Evolutionary conservation across 2,329 filamentous ascomycete species (phyloP).

Genomic region (Aspergillus caelatus): DNA sequence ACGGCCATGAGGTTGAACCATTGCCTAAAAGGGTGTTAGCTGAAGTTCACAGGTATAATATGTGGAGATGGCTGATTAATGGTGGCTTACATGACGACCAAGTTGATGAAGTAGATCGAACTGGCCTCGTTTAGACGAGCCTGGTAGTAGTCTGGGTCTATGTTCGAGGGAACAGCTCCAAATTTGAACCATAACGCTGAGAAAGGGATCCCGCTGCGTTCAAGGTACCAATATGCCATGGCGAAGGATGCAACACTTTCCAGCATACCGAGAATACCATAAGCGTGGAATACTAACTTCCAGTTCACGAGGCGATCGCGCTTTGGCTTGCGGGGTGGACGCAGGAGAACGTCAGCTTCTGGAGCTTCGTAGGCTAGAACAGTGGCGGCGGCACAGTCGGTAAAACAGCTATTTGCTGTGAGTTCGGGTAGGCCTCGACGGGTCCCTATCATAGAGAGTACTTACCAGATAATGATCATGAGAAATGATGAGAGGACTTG

Average conservation of each 20-base stretch:
- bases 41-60: not conserved
- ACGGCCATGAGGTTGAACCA: slow-evolving; percentile 75
- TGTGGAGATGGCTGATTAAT: slow-evolving; percentile 9
- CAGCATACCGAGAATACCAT: slow-evolving; percentile 69
- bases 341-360: slow-evolving; percentile 73
- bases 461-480: slow-evolving; percentile 67
- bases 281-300: slow-evolving; percentile 72
- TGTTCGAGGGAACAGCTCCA: slow-evolving; percentile 54
- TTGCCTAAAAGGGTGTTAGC: slow-evolving; percentile 50
- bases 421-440: not conserved
- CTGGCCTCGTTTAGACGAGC: slow-evolving; percentile 65
- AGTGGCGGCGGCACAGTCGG: slow-evolving; percentile 73
- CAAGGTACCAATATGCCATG: slow-evolving; percentile 69
- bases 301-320: slow-evolving; percentile 74
- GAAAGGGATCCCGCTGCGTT: slow-evolving; percentile 65
- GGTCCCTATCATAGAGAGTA: not conserved
- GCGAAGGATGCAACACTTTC: slow-evolving; percentile 64
- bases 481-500: slow-evolving; percentile 74
- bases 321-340: slow-evolving; percentile 68
- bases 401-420: slow-evolving; percentile 61
- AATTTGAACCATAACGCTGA: slow-evolving; percentile 68
- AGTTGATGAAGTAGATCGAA: slow-evolving; percentile 77
- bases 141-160: slow-evolving; percentile 58
- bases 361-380: slow-evolving; percentile 75
- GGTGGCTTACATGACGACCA: slow-evolving; percentile 71